Evolutionary conservation across 345 rosid species (phyloP), one percentile per base, ranked within the genome.

Genomic region (Rhodamnia rubescens): DNA sequence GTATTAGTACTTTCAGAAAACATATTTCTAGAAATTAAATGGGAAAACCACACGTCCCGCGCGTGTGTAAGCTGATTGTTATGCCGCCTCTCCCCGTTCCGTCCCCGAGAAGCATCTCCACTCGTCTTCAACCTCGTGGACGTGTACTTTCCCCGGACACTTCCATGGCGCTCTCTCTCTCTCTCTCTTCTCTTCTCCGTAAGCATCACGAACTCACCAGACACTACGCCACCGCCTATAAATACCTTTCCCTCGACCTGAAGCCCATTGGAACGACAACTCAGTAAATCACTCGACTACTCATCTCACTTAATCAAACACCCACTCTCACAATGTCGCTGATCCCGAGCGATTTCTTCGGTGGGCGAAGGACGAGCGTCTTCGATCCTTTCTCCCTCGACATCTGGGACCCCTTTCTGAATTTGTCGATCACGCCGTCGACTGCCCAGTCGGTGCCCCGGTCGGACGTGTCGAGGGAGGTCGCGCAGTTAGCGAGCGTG

Each of bases 351-450:
- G 40, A 27, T 59, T 15, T 81, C 49, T 85, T 85, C 50, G 87
- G 87, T 10, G 86, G 86, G 9, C 16, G 74, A 18, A 85, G 90
- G 80, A 47, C 84, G 80, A 87, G 84, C 69, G 85, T 86, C 53
- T 57, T 83, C 36, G 86, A 90, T 42, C 90, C 90, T 4, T 85
- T 88, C 75, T 90, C 91, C 26, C 85, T 88, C 4, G 90, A 90
- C 32, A 26, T 85, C 4, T 88, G 87, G 91, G 91, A 86, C 50
- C 91, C 88, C 6, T 74, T 58, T 81, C 47, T 85, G 74, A 54
- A 55, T 80, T 80, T 75, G 22, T 29, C 81, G 81, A 84, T 57
- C 26, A 53, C 74, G 26, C 47, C 88, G 74, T 80, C 49, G 21
- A 83, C 84, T 5, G 22, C 50, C 9, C 1, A 24, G 3, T 56